Percentiles rank a stretch among this genome's conserved stretches.
These are phyloP conservation scores for Serendipita vermifera DNA, from an alignment of 768 basidiomycete genomes.

Conservation along the genomic window DNA sequence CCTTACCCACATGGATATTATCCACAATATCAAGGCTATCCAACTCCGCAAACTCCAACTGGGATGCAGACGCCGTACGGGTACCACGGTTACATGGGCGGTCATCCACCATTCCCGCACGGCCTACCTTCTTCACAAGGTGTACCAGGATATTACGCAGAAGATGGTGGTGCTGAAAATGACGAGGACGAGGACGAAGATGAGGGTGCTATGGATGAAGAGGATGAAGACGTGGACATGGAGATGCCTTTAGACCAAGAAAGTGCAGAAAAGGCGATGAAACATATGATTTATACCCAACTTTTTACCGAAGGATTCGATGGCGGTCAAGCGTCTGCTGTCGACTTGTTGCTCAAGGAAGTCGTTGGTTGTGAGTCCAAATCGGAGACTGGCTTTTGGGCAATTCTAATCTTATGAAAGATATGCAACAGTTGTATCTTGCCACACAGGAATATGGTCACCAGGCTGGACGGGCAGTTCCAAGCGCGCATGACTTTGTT, in stretches of 20 bases:
- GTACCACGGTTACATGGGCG: background rate
- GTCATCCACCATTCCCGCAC: background rate
- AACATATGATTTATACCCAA: background rate
- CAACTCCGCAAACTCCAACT: background rate
- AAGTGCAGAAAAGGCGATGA: background rate
- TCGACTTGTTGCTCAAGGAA: background rate
- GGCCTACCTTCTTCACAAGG: background rate
- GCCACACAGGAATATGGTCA: background rate
- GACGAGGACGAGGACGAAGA: background rate
- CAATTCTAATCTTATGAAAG: background rate
- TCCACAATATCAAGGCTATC: background rate
- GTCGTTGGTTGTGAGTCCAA: background rate
- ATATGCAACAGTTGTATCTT: background rate
- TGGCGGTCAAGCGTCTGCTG: background rate
- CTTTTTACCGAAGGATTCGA: background rate
- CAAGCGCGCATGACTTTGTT: slow-evolving; percentile 1
- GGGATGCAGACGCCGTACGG: background rate
- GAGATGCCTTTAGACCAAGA: background rate
- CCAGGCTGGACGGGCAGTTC: background rate
- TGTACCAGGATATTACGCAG: background rate
- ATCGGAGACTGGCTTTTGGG: background rate
- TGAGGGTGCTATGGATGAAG: background rate
- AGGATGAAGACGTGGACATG: background rate
- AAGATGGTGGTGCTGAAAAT: background rate
- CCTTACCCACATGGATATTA: background rate